phyloP scores from a whole-genome alignment of 2,329 filamentous ascomycete genomes.

The Aspergillus sp. region DNA sequence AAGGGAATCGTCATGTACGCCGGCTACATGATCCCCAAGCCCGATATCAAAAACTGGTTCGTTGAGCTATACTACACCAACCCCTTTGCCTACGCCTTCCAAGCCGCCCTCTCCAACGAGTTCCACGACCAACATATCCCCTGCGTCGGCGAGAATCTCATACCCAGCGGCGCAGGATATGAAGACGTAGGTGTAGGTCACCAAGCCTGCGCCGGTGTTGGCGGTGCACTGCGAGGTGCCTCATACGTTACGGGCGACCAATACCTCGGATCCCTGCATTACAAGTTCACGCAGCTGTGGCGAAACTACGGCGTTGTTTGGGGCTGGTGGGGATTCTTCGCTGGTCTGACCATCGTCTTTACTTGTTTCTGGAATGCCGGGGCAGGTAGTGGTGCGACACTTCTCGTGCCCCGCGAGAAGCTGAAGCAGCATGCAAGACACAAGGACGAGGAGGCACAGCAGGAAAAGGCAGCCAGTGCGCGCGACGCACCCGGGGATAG shows the following conservation, averaged over 20 bases:
- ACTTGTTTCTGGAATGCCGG: constrained; percentile 59
- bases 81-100: constrained; percentile 40
- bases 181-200: constrained; percentile 10
- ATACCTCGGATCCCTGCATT: constrained; percentile 58
- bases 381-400: constrained; percentile 52
- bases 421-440: constrained; percentile 39
- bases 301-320: constrained; percentile 63
- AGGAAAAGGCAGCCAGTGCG: constrained; percentile 20
- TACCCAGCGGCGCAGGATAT: constrained; percentile 37
- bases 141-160: constrained; percentile 36
- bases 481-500: constrained; percentile 28
- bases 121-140: constrained; percentile 36
- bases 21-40: constrained; percentile 48
- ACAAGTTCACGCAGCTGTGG: constrained; percentile 55
- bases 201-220: constrained; percentile 52
- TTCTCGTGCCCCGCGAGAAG: constrained; percentile 64
- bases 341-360: constrained; percentile 56
- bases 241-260: constrained; percentile 56
- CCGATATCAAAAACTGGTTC: constrained; percentile 55
- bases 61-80: constrained; percentile 47
- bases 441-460: constrained; percentile 53
- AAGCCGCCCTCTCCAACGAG: constrained; percentile 38
- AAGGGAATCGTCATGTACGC: constrained; percentile 39
- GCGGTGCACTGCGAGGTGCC: constrained; percentile 53
- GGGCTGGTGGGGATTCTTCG: constrained; percentile 63